Evolutionary conservation across 257 asterid species (phyloP), one percentile per base, ranked within the genome.

Genomic region (Buddleja alternifolia): DNA sequence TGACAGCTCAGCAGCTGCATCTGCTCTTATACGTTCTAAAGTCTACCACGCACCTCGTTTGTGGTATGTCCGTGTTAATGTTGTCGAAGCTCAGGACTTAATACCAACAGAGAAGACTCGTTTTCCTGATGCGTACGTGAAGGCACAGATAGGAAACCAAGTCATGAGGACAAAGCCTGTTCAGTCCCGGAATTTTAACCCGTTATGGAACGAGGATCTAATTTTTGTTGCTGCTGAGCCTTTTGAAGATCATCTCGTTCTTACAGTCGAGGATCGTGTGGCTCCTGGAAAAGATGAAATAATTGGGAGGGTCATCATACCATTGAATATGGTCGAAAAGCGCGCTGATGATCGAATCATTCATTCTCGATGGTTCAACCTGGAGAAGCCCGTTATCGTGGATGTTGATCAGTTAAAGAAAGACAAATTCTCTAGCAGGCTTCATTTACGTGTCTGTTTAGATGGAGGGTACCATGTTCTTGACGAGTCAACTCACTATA

Each of bases 401-500:
- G 98, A 86, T 71, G 91, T 84, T 19, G 98, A 92, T 79, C 98
- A 87, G 70, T 82, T 87, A 9, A 87, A 88, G 83, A 88, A 87
- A 66, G 98, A 88, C 10, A 92, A 84, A 45, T 92, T 89, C 75
- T 81, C 97, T 0, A 87, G 97, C 68, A 75, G 81, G 75, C 92
- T 92, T 69, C 98, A 92, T 67, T 78, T 92, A 29, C 75, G 96
- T n/a, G 86, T 86, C 77, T 92, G 96, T 70, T 79, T 93, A 48
- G 98, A 93, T 6, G 97, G 97, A 63, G 96, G 97, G 69, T 93
- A 90, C 79, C 98, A 93, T 54, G 98, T 93, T 50, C 88, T 93
- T 48, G 97, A 93, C 14, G 98, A 90, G 66, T 86, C 97, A 8
- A 88, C 95, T 54, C 90, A 88, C 37, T 90, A 90, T 56, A 88